phyloP scores from a whole-genome alignment of 306 rosid genomes.

The Psophocarpus tetragonolobus region DNA sequence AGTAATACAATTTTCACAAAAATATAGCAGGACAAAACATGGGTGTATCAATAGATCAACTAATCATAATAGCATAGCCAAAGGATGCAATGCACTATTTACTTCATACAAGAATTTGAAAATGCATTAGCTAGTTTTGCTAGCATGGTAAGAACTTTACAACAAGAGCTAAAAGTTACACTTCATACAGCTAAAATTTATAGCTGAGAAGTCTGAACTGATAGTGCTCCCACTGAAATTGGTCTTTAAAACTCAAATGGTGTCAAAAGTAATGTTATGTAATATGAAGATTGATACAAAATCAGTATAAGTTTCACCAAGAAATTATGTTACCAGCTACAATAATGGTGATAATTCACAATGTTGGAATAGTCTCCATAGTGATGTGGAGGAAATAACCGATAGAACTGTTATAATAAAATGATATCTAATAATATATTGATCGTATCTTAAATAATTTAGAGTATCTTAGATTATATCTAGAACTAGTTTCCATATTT shows the following conservation, averaged over 20 bases:
- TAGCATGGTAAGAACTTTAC: background rate
- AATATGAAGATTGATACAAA: background rate
- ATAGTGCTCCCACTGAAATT: background rate
- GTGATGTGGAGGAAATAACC: conserved; percentile 13
- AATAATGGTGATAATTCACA: conserved; percentile 13
- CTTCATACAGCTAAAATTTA: background rate
- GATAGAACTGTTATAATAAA: background rate
- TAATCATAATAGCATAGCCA: conserved; percentile 17
- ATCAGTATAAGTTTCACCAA: background rate
- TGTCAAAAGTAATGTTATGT: background rate
- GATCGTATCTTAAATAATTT: background rate
- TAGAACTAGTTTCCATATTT: background rate
- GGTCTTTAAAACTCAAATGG: background rate
- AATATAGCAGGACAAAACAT: conserved; percentile 5
- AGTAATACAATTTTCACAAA: background rate
- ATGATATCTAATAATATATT: background rate
- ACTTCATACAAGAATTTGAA: conserved; percentile 12
- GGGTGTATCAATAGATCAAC: background rate
- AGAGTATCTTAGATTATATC: background rate
- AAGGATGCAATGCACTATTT: conserved; percentile 36
- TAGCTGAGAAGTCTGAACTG: background rate
- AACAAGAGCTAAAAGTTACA: background rate
- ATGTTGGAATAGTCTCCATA: background rate
- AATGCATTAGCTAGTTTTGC: conserved; percentile 14
- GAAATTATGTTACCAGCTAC: background rate